phyloP scores from a whole-genome alignment of 176 grass and related monocot genomes.

The Aechmea fasciata region DNA sequence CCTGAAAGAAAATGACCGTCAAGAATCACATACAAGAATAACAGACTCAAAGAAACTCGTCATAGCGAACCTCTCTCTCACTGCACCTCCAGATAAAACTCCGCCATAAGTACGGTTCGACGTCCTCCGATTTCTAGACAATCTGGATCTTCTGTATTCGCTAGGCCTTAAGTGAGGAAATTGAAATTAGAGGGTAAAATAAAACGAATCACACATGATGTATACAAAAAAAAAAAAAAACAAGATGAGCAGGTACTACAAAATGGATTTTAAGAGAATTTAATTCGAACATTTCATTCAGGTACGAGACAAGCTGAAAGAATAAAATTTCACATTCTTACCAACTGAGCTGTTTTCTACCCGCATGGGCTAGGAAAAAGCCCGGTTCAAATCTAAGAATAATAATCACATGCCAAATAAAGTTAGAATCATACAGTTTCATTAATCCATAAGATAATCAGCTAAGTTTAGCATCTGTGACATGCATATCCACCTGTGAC shows the following conservation, averaged over 20 bases:
- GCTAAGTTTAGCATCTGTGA: too few species aligned
- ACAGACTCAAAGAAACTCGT: neutral
- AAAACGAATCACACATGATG: neutral
- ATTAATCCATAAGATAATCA: too few species aligned
- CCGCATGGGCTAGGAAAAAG: too few species aligned
- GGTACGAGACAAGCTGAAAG: too few species aligned
- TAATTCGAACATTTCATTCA: too few species aligned
- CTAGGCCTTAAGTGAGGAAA: constrained; percentile 61
- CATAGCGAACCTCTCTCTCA: constrained; percentile 43
- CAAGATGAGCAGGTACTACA: neutral
- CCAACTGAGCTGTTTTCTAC: too few species aligned
- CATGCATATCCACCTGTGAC: too few species aligned
- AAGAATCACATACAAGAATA: neutral
- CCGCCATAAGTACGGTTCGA: constrained; percentile 62
- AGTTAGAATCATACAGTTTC: too few species aligned
- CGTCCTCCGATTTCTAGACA: constrained; percentile 53
- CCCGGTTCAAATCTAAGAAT: too few species aligned
- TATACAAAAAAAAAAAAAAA: neutral
- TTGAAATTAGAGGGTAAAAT: constrained; percentile 2
- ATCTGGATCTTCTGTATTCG: constrained; percentile 58
- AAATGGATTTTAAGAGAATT: too few species aligned
- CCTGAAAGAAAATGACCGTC: constrained; percentile 13
- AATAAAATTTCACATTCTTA: too few species aligned
- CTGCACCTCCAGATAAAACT: constrained; percentile 45
- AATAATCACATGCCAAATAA: too few species aligned